Base-by-base conservation (phyloP, 352 stramenopile species). In the Albugo laibachii region DNA sequence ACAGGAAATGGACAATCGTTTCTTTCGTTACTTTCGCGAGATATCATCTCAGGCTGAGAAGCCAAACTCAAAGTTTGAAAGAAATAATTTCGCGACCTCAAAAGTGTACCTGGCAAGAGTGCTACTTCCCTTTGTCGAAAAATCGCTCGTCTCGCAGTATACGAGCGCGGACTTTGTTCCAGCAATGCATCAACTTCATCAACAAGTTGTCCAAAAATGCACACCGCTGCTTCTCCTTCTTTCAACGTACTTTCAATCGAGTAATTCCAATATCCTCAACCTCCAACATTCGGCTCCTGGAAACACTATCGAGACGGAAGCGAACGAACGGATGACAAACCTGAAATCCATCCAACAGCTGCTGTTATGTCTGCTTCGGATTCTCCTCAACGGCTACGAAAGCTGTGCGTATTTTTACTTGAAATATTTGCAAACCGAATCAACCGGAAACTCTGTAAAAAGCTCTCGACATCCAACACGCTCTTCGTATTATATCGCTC, bases 371-470 rank as follows among this genome's bases (percentile, higher is more conserved):
- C 49, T 89, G 18, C 48, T 87, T 16, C 73, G 78, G 13, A 63
- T 92, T 52, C 69, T 92, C 44, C 47, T 87, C 6, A 85, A 83
- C 43, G 79, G 74, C 6, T 69, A 83, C 58, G 67, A 65, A 36
- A 71, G 71, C 24, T 82, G 69, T 41, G 74, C 82, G 63, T 87
- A 70, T 51, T 92, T 85, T 51, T 89, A 92, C 45, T 59, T 79
- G 54, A 86, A 87, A 53, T 85, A 89, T 36, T 65, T 62, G 13
- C 72, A 77, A 15, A 69, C 53, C 15, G 73, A 82, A 48, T 66
- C 60, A 3, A n/a, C 80, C 84, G n/a, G 53, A 55, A 2, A 60
- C 60, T 1, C 61, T 85, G 13, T 73, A 66, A 21, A 66, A 31
- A 31, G 24, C 24, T 31, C 65, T 21, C 68, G 70, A 24, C 76